These are phyloP conservation scores for Monosporascus sp. DNA, from an alignment of 2,329 filamentous ascomycete genomes.

Conservation along the genomic window DNA sequence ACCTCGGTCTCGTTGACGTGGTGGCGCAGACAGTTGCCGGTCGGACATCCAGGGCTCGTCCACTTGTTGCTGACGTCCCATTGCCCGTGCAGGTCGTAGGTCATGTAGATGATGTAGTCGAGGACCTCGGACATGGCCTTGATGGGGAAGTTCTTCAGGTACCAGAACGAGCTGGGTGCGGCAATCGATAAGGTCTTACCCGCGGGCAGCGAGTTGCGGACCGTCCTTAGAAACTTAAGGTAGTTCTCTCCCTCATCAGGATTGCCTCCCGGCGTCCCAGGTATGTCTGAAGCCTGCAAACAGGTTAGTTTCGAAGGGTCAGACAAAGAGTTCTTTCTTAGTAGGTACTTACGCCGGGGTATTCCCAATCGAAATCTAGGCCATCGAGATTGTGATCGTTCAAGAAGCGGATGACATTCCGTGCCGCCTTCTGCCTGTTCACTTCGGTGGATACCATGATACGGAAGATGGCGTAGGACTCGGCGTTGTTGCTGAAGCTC, in stretches of 20 bases:
- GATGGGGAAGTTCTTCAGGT: conserved; percentile 31
- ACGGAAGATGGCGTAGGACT: conserved; percentile 28
- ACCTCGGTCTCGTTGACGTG: conserved; percentile 37
- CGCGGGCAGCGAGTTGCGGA: conserved; percentile 4
- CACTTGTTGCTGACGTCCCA: not conserved
- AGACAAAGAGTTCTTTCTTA: not conserved
- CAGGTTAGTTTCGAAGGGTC: no score
- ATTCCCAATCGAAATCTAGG: conserved; percentile 12
- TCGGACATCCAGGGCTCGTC: not conserved
- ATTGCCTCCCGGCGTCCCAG: conserved; percentile 3
- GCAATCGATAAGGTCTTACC: conserved; percentile 30
- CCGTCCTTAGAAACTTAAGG: conserved; percentile 7
- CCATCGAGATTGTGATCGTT: conserved; percentile 11
- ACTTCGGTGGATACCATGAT: conserved; percentile 13
- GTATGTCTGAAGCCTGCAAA: no score
- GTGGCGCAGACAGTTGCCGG: conserved; percentile 28
- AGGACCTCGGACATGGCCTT: conserved; percentile 21
- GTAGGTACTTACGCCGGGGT: conserved; percentile 1
- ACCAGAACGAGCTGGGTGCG: conserved; percentile 34
- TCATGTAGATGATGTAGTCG: conserved; percentile 18
- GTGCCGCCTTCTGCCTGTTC: conserved; percentile 21
- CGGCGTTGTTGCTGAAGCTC: conserved; percentile 28
- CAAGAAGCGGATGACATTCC: conserved; percentile 7
- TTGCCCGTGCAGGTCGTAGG: no score
- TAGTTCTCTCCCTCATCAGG: conserved; percentile 8